Percentiles rank a stretch among this genome's conserved stretches.
phyloP scores from a whole-genome alignment of 2,329 filamentous ascomycete genomes.

The Daldinia sp. region DNA sequence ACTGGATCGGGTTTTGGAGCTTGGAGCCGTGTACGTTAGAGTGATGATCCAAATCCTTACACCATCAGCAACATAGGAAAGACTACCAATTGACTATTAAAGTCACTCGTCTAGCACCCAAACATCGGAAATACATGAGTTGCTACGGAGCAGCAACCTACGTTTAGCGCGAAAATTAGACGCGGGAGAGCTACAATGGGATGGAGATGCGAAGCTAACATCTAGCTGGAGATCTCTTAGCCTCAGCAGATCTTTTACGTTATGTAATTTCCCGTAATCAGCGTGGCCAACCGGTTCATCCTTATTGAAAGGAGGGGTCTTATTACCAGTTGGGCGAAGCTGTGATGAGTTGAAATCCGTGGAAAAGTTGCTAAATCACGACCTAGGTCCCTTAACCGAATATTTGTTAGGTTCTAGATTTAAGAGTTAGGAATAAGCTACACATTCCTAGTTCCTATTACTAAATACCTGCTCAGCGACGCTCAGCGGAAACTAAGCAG shows the following conservation, averaged over 20 bases:
- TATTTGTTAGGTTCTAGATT: neutral
- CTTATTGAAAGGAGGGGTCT: neutral
- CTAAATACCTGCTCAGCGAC: too few relatives aligned
- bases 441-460: neutral
- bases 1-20: too few relatives aligned
- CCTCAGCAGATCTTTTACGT: neutral
- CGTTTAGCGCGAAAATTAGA: neutral
- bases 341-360: neutral
- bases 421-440: neutral
- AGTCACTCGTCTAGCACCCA: neutral
- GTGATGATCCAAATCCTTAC: neutral
- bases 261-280: neutral
- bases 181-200: constrained; percentile 1
- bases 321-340: neutral
- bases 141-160: neutral
- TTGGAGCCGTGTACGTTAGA: too few relatives aligned
- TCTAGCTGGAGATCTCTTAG: neutral
- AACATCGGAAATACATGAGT: neutral
- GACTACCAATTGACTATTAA: too few relatives aligned
- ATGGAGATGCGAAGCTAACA: constrained; percentile 16
- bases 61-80: neutral
- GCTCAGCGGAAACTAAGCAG: too few relatives aligned
- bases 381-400: neutral
- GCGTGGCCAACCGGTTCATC: neutral
- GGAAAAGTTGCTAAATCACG: neutral